Conservation (phyloP, 352 stramenopile genomes). For the Pythium sukuiense region DNA sequence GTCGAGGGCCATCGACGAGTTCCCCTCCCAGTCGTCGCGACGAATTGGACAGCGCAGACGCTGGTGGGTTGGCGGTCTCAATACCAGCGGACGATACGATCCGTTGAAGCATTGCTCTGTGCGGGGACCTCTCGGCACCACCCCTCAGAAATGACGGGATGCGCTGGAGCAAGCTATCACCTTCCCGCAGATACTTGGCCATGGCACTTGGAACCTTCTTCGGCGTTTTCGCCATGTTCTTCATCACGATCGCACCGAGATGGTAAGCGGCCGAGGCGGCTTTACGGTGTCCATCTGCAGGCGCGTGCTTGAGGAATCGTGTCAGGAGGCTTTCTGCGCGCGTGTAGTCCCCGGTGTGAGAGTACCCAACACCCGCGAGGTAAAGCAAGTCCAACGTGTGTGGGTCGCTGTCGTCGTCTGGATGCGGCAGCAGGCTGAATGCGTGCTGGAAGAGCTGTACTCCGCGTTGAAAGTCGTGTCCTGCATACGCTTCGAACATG, state of each 20-base stretch:
- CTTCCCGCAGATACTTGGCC: conserved; percentile 11
- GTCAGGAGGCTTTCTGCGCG: not conserved
- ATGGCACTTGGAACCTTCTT: not conserved
- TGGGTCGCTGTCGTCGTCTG: not conserved
- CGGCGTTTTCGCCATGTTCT: not conserved
- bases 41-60: not conserved
- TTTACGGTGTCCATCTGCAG: conserved; percentile 15
- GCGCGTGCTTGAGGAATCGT: conserved; percentile 8
- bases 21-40: conserved; percentile 11
- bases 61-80: not conserved
- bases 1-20: conserved; percentile 10
- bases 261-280: conserved; percentile 1
- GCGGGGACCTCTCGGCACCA: not conserved
- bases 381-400: not conserved
- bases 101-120: not conserved
- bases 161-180: conserved; percentile 1
- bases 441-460: conserved; percentile 5
- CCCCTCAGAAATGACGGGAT: conserved; percentile 2
- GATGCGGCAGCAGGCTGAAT: conserved; percentile 4
- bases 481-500: conserved; percentile 1
- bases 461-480: not conserved
- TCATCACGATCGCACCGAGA: conserved; percentile 9
- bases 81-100: not conserved
- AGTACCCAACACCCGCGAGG: not conserved
- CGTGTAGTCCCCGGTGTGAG: not conserved